Conservation (phyloP, 148 eudicot species). For the Cornus suecica region DNA sequence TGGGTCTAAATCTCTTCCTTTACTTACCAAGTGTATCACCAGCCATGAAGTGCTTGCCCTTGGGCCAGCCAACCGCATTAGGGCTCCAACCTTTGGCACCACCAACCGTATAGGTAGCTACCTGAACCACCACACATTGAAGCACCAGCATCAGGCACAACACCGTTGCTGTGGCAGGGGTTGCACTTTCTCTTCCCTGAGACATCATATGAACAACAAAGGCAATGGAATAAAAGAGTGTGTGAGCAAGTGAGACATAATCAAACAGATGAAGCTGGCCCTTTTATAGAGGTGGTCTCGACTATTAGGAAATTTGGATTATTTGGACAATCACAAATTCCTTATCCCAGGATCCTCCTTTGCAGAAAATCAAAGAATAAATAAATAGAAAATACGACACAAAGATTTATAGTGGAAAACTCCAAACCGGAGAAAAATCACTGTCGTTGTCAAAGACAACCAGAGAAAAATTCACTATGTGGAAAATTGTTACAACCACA, state of each 20-base stretch:
- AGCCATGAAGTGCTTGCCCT: slow-evolving; percentile 50
- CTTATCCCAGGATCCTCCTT: too few relatives aligned
- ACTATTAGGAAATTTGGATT: too few relatives aligned
- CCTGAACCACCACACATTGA: slow-evolving; percentile 26
- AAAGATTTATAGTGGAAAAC: too few relatives aligned
- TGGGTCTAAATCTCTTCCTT: too few relatives aligned
- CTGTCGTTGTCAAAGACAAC: too few relatives aligned
- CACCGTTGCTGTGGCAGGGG: slow-evolving; percentile 13
- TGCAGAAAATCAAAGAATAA: too few relatives aligned
- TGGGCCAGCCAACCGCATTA: slow-evolving; percentile 36
- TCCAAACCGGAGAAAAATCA: too few relatives aligned
- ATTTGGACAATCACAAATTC: too few relatives aligned
- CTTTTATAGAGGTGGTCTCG: slow-evolving; percentile 7
- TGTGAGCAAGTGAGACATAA: neutral
- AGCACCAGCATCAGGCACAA: slow-evolving; percentile 16
- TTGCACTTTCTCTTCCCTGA: slow-evolving; percentile 62
- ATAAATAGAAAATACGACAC: too few relatives aligned
- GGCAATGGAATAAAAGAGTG: neutral
- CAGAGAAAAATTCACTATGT: too few relatives aligned
- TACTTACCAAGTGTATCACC: slow-evolving; percentile 56
- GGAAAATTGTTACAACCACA: too few relatives aligned
- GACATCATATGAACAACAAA: slow-evolving; percentile 20
- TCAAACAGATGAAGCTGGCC: neutral
- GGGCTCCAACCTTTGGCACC: slow-evolving; percentile 49
- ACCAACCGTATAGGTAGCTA: slow-evolving; percentile 48